Evolutionary conservation across 202 grass and related monocot genomes (phyloP), one percentile per base, ranked within the genome.

Genomic region (Setaria italica): DNA sequence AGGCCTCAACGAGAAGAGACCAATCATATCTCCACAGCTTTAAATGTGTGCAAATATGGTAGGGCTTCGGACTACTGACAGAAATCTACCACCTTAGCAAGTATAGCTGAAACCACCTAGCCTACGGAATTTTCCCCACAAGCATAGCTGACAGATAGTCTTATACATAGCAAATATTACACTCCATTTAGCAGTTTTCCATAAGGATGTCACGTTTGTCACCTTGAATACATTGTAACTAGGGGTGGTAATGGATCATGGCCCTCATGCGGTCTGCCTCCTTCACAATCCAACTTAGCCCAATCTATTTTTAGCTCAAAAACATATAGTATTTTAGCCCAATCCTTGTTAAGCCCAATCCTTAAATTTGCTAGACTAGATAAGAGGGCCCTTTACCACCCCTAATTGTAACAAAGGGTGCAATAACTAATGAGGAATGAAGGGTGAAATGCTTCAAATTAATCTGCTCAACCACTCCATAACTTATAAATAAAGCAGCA

Each of bases 401-500:
- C 37, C 37, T 39, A 4, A 39, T 3, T 16, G 8, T 42, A 13
- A 55, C 7, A 67, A 67, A 70, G 51, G 39, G 39, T 84, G 49
- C 9, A 20, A 72, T 42, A 58, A 66, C 59, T 48, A 67, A 58
- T 17, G 49, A 57, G 32, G 15, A 47, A 49, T 60, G 15, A 17
- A 51, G 46, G 8, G 3, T 63, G 62, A 62, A 67, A 35, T 81
- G 39, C 39, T 41, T 41, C 48, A 67, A 74, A 76, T 66, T 37
- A 59, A 74, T 55, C 37, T 32, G 59, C 50, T 29, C 20, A 7
- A 21, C 8, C 3, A 2, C 8, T 75, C 32, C 21, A 49, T 62
- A 81, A 70, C 7, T 57, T 58, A 56, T 84, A 84, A 80, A 20
- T 33, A 81, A 62, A 54, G 19, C 64, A 78, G 72, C 71, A 71